phyloP scores from a whole-genome alignment of 805 yeast genomes.

The Wickerhamomyces bisporus region DNA sequence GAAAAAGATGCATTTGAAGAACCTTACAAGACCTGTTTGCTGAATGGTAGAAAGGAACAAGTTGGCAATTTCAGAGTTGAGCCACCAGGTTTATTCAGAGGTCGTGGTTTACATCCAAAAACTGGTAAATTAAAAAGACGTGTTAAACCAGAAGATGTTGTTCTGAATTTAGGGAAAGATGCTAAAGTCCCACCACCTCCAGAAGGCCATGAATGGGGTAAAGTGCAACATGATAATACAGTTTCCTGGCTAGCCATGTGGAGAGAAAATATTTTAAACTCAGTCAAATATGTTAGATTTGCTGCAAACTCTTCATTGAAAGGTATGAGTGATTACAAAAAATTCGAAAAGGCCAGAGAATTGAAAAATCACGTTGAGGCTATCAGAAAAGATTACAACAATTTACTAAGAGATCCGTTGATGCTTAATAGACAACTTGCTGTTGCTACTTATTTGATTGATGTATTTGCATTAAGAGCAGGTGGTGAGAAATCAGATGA shows the following conservation, averaged over 20 bases:
- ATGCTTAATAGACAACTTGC: conserved; percentile 92
- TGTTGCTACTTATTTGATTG: conserved; percentile 88
- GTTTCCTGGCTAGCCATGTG: conserved; percentile 97
- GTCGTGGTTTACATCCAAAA: conserved; percentile 95
- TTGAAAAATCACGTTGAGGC: conserved; percentile 64
- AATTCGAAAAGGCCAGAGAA: conserved; percentile 90
- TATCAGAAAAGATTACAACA: conserved; percentile 71
- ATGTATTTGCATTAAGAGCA: conserved; percentile 91
- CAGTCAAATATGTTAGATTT: conserved; percentile 82
- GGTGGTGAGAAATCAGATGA: conserved; percentile 98
- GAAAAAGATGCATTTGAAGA: conserved; percentile 78
- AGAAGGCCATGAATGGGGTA: conserved; percentile 87
- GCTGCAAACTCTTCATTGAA: conserved; percentile 88
- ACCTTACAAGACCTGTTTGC: conserved; percentile 68
- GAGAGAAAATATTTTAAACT: conserved; percentile 86
- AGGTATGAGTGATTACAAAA: conserved; percentile 85
- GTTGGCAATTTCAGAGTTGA: conserved; percentile 93
- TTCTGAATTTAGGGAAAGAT: conserved; percentile 71
- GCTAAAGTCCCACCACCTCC: conserved; percentile 80
- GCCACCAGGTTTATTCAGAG: conserved; percentile 94
- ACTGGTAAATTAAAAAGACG: conserved; percentile 88
- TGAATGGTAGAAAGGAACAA: conserved; percentile 86
- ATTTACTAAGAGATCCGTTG: conserved; percentile 61
- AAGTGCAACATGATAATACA: conserved; percentile 77
- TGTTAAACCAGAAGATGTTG: conserved; percentile 84